Conservation (phyloP, 441 rosid species). For the Melastoma candidum region DNA sequence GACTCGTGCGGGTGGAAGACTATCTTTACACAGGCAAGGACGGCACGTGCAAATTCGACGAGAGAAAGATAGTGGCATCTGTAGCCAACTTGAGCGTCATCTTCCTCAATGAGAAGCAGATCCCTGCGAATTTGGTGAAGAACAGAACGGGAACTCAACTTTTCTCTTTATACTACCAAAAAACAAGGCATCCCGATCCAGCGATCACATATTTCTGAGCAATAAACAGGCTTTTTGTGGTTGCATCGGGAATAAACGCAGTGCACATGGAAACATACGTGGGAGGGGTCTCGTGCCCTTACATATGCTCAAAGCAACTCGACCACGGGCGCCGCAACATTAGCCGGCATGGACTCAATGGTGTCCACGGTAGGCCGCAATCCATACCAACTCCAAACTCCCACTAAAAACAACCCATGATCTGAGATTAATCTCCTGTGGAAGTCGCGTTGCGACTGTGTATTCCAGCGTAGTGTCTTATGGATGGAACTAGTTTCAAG, state of each 20-base stretch:
- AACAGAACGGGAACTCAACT: slow-evolving; percentile 32
- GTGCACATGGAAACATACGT: slow-evolving; percentile 64
- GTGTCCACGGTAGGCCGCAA: slow-evolving; percentile 53
- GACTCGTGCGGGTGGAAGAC: slow-evolving; percentile 50
- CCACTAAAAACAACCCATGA: no score
- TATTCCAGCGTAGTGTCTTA: no score
- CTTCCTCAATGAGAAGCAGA: slow-evolving; percentile 34
- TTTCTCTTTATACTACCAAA: neutral
- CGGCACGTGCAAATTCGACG: slow-evolving; percentile 50
- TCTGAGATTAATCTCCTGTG: no score
- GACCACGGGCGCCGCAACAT: slow-evolving; percentile 38
- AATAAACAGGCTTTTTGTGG: slow-evolving; percentile 3
- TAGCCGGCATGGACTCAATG: slow-evolving; percentile 65
- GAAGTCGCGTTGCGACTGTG: no score
- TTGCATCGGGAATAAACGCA: slow-evolving; percentile 65
- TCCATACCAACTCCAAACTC: slow-evolving; percentile 15
- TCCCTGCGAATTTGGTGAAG: slow-evolving; percentile 58
- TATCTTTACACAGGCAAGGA: slow-evolving; percentile 66
- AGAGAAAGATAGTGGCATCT: slow-evolving; percentile 25
- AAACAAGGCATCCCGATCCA: neutral
- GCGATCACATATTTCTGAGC: neutral
- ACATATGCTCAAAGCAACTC: slow-evolving; percentile 25
- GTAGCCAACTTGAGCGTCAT: slow-evolving; percentile 30
- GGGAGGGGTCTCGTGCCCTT: slow-evolving; percentile 65
- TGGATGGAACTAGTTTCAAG: no score